Base-by-base conservation (phyloP, 2,329 filamentous ascomycete genomes). In the Aspergillus aculeatus region DNA sequence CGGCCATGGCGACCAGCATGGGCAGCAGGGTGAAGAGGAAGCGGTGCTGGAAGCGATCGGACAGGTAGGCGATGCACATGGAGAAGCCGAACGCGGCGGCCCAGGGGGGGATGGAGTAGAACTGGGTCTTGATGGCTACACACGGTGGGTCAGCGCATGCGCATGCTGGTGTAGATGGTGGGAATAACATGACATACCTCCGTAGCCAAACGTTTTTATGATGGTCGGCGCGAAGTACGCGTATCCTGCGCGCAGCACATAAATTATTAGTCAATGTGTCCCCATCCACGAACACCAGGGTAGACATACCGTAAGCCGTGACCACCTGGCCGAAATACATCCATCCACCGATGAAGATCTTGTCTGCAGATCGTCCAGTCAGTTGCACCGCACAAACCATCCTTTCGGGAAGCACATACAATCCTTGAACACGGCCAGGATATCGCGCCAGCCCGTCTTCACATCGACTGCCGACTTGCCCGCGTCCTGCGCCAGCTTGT, bases 291-390 rank as follows among this genome's bases (percentile, higher is more conserved):
- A 29, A 11, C 5, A 21, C 7, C 12, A 19, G 26, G 2, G 31
- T 21, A 6, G 29, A 63, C 63, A 44, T 64, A 66, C 87, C 82
- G 71, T 92, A 92, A 1, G 88, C 89, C 0, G 89, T 88, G 1
- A 92, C 88, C 63, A 92, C 86, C 62, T 92, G 81, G 6, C 89
- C 89, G 67, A 93, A 87, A 75, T 93, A 92, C 89, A 92, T 92
- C 73, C 92, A 82, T 0, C 88, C 89, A 35, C 88, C 90, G 7
- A 91, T 73, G 66, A 90, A 84, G 66, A 92, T 82, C 73, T 90
- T 91, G 67, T 75, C 75, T 78, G 50, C 16, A 19, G 41, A 19
- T 10, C 7, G 59, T 71, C 26, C 11, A 9, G 59, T 71, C 32
- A 70, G 67, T 50, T 16, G 12, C 5, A 4, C 21, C n/a, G 35